These are phyloP conservation scores for Anthracocystis panici-leucophaei DNA, from an alignment of 1,284 basidiomycete species.

Conservation along the genomic window DNA sequence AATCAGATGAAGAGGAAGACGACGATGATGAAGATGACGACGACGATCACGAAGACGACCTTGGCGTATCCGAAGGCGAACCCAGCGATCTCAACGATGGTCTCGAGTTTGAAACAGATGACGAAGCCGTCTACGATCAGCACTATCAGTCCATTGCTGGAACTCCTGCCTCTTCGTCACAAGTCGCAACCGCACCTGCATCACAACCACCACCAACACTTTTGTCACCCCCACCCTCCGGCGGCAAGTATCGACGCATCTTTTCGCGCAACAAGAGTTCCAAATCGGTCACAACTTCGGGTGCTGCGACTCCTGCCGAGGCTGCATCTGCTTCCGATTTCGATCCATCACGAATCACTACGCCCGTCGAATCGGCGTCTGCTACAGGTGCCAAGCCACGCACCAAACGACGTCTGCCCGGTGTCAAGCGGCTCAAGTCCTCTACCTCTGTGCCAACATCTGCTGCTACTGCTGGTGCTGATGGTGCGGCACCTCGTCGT, in stretches of 20 bases:
- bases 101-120: constrained; percentile 30
- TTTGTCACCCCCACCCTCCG: constrained; percentile 30
- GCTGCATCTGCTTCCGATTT: constrained; percentile 21
- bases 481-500: constrained; percentile 5
- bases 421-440: constrained; percentile 30
- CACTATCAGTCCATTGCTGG: constrained; percentile 50
- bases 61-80: constrained; percentile 29
- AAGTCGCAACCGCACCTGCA: background rate
- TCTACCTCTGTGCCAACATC: constrained; percentile 9
- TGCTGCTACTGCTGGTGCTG: constrained; percentile 7
- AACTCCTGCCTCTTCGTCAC: background rate
- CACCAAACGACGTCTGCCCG: constrained; percentile 30
- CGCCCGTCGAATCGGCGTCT: constrained; percentile 15
- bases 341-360: constrained; percentile 19
- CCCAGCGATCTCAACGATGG: constrained; percentile 30
- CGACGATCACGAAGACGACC: constrained; percentile 26
- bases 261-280: constrained; percentile 35
- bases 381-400: constrained; percentile 19
- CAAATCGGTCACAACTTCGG: constrained; percentile 28
- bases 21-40: constrained; percentile 34
- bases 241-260: constrained; percentile 38
- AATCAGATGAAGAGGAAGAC: constrained; percentile 36
- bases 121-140: constrained; percentile 39
- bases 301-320: constrained; percentile 31
- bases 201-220: constrained; percentile 6